Evolutionary conservation across 1,284 basidiomycete species (phyloP), one percentile per base, ranked within the genome.

Genomic region (Tilletia caries): DNA sequence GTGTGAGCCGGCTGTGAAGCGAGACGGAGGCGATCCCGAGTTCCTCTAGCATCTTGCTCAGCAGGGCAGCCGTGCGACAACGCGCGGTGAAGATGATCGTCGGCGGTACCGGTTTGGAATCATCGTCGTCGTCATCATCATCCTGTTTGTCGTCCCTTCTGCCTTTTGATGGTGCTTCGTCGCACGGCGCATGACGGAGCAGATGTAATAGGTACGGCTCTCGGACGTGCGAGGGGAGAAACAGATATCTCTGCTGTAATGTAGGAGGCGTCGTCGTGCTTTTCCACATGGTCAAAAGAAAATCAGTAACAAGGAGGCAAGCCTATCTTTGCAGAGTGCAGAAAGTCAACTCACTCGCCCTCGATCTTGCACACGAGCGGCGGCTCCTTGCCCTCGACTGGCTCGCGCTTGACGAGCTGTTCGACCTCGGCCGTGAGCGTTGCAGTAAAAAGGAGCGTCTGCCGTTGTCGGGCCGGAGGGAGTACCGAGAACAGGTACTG

Each of bases 401-500:
- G 92, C 18, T 89, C 84, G 50, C 65, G 65, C 64, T 88, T 86
- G 13, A 90, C 91, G 33, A 98, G 83, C 8, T 88, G 87, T 76
- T 95, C 92, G 67, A 98, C 93, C 0, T 93, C 89, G 20, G 91
- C 88, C 1, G 93, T 95, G 73, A 96, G 86, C 0, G 96, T 99
- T 0, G 96, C 96, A 0, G 96, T 98, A 84, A 98, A 98, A 33
- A 99, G 87, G 73, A 94, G 92, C 0, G 96, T 98, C 83, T 98
- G 96, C 18, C 96, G 87, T 48, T 74, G 69, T 27, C 71, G 71
- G 43, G 93, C 88, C 58, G 88, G 87, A 0, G 96, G 94, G 23
- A 98, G 86, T 44, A 88, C 86, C 46, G 86, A 85, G 81, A 98
- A 95, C 4, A 83, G 73, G 81, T 91, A 89, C 0, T 89, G 87